Percentiles rank a stretch among this genome's conserved stretches.
Evolutionary conservation across 129 eudicot genomes (phyloP).

Genomic region (Artemisia argyi): DNA sequence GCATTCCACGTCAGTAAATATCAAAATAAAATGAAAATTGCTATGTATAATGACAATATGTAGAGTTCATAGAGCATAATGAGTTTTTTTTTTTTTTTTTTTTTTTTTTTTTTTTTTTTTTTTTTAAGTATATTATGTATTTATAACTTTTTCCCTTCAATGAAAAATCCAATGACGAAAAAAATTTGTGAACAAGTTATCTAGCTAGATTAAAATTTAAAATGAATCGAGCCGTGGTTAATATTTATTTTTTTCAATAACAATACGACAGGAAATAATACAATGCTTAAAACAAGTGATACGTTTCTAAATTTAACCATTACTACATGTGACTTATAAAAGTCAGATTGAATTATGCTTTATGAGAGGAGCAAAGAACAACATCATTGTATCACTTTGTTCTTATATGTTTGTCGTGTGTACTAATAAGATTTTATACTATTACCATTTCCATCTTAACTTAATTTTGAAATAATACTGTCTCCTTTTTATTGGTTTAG

Average conservation of each 20-base stretch:
- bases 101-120: no score
- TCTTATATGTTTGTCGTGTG: slow-evolving; percentile 16
- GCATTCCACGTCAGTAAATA: no score
- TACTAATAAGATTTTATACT: background rate
- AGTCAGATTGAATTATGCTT: slow-evolving; percentile 24
- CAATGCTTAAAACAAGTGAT: background rate
- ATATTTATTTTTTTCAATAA: no score
- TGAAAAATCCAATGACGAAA: background rate
- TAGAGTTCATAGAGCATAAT: no score
- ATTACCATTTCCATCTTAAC: background rate
- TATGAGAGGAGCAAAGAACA: slow-evolving; percentile 29
- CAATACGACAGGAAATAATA: background rate
- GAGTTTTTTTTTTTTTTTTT: no score
- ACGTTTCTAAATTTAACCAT: background rate
- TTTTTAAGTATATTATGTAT: no score
- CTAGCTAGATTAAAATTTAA: no score
- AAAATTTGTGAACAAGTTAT: background rate
- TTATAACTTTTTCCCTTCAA: no score
- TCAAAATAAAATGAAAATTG: no score
- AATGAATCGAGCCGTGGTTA: no score
- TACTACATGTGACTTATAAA: slow-evolving; percentile 12
- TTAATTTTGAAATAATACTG: background rate
- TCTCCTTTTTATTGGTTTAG: background rate
- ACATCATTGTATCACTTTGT: slow-evolving; percentile 34
- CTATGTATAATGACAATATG: no score